These are phyloP conservation scores for Phaffia tasmanica DNA, from an alignment of 768 basidiomycete genomes.

Conservation along the genomic window DNA sequence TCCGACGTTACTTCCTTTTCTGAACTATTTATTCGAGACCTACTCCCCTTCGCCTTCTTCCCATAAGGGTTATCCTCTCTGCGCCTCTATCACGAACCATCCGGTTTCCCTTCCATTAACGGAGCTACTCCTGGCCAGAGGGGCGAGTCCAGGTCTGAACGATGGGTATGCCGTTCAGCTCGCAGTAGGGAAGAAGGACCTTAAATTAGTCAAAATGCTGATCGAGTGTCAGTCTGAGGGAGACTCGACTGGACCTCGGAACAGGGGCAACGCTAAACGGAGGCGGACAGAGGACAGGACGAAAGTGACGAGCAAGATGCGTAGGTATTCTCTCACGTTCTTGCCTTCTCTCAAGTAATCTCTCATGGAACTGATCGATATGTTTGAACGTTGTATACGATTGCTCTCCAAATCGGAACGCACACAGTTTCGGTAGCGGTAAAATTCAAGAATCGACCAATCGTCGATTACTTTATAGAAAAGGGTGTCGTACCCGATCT, in stretches of 20 bases:
- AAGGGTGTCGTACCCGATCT: constrained; percentile 30
- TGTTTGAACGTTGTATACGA: neutral
- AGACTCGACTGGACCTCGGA: constrained; percentile 13
- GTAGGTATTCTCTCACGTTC: neutral
- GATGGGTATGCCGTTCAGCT: constrained; percentile 56
- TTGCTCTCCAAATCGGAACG: no score
- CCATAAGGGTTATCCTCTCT: constrained; percentile 69
- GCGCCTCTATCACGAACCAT: constrained; percentile 53
- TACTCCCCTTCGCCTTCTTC: constrained; percentile 51
- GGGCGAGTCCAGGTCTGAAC: constrained; percentile 58
- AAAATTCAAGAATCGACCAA: constrained; percentile 26
- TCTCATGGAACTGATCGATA: neutral
- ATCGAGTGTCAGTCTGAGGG: constrained; percentile 47
- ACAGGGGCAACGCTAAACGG: constrained; percentile 7
- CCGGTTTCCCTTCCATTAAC: constrained; percentile 46
- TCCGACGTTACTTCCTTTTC: constrained; percentile 30
- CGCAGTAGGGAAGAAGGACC: constrained; percentile 61
- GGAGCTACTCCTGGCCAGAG: constrained; percentile 55
- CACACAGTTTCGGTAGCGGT: neutral
- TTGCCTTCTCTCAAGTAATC: neutral
- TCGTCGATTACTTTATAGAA: constrained; percentile 36
- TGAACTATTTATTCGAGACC: constrained; percentile 35
- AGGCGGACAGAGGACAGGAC: constrained; percentile 16
- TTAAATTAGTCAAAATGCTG: constrained; percentile 60
- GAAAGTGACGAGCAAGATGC: constrained; percentile 7